Base-by-base conservation (phyloP, 2,329 filamentous ascomycete genomes). In the Pseudogymnoascus sp. region DNA sequence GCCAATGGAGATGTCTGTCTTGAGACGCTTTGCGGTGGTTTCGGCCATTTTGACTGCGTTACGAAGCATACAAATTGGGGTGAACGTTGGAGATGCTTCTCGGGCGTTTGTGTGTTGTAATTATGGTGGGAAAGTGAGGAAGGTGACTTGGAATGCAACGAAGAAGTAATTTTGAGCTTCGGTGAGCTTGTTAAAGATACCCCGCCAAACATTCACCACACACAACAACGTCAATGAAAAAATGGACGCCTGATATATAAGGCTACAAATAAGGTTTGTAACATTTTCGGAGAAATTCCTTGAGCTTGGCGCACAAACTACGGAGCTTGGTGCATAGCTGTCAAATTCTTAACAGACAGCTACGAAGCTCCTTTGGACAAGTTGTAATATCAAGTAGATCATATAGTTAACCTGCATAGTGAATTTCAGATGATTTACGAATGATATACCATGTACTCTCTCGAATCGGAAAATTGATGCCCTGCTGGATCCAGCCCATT, bases 21-120 rank as follows among this genome's bases (percentile, higher is more conserved):
- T 96, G 74, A 95, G 78, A 75, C 90, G 88, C 78, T 97, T 97
- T 65, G 87, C 78, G 71, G 87, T 82, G 72, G 79, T 83, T 80
- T 90, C 84, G 70, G 87, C 80, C 86, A 89, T 89, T 72, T 72
- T 82, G 70, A 77, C 67, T n/a, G 78, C 64, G 61, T 67, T 73
- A 59, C 76, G 77, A 63, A 82, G 72, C 76, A 80, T 81, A 42
- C 64, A 74, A 65, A n/a, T 52, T 5, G 8, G n/a, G 12, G 13
- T 15, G 45, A 2, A 15, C 58, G 5, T 37, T 60, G 29, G 18
- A 52, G 31, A 13, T 21, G 25, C 5, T 31, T 61, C 5, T 4
- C 1, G 31, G 10, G 8, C 60, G 48, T 12, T 15, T 15, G 55
- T 52, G 15, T 31, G 59, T 13, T 45, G 58, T 60, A 21, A 29